Conservation (phyloP, 2,329 filamentous ascomycete species). For the Claviceps humidiphila region DNA sequence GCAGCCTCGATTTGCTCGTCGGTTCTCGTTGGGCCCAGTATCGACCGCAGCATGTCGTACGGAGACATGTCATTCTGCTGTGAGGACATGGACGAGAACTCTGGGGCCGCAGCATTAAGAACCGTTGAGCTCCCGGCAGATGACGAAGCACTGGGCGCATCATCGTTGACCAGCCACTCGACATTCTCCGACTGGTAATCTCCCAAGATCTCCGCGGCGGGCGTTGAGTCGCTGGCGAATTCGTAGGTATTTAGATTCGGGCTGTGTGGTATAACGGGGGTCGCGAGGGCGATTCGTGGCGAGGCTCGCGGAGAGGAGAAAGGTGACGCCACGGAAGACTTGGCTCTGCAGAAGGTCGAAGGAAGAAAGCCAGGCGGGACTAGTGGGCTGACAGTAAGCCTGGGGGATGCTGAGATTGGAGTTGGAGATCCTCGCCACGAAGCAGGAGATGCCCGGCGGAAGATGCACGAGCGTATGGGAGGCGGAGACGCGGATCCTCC, state of each 20-base stretch:
- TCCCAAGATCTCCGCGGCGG: constrained; percentile 74
- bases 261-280: constrained; percentile 83
- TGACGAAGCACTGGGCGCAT: constrained; percentile 67
- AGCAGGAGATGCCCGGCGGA: constrained; percentile 82
- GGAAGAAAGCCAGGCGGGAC: constrained; percentile 74
- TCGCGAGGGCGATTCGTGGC: constrained; percentile 77
- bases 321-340: constrained; percentile 69
- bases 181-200: constrained; percentile 90
- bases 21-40: constrained; percentile 74
- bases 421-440: constrained; percentile 82
- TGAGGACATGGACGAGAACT: constrained; percentile 48
- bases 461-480: constrained; percentile 74
- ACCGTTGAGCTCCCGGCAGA: constrained; percentile 54
- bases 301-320: constrained; percentile 91
- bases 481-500: constrained; percentile 62
- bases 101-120: constrained; percentile 67
- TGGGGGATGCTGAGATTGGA: constrained; percentile 69
- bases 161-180: constrained; percentile 92
- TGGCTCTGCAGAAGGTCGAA: constrained; percentile 59
- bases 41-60: constrained; percentile 93
- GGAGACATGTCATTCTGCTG: constrained; percentile 87
- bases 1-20: constrained; percentile 94
- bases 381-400: constrained; percentile 68
- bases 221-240: constrained; percentile 70
- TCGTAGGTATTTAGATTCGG: constrained; percentile 91